Conservation (phyloP, 306 rosid species). For the Glycyrrhiza uralensis region DNA sequence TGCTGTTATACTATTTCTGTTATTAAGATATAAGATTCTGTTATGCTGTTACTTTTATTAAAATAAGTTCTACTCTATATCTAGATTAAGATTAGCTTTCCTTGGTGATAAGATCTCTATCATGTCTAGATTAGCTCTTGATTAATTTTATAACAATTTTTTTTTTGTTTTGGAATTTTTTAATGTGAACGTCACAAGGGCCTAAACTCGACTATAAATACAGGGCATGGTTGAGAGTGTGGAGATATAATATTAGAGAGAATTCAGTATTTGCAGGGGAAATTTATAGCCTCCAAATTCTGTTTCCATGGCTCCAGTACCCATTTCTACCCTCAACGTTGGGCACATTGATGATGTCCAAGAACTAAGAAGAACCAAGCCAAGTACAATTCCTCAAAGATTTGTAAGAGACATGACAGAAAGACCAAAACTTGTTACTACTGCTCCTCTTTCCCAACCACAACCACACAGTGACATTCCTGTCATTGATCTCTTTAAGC, state of each 20-base stretch:
- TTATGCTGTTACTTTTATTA: too few relatives aligned
- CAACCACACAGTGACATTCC: constrained; percentile 56
- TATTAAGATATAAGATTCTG: too few relatives aligned
- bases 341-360: constrained; percentile 95
- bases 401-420: constrained; percentile 71
- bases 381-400: constrained; percentile 73
- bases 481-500: constrained; percentile 64
- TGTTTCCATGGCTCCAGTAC: constrained; percentile 68
- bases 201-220: constrained; percentile 60
- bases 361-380: constrained; percentile 72
- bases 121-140: too few relatives aligned
- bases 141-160: too few relatives aligned
- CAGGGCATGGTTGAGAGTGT: constrained; percentile 2
- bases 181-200: constrained; percentile 18
- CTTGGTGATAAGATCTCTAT: too few relatives aligned
- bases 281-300: neutral
- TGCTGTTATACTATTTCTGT: too few relatives aligned
- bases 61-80: too few relatives aligned
- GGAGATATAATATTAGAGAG: constrained; percentile 13
- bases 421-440: constrained; percentile 53
- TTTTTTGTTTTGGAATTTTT: neutral
- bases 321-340: constrained; percentile 48
- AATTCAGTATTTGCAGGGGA: constrained; percentile 4
- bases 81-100: too few relatives aligned
- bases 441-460: constrained; percentile 30